These are phyloP conservation scores for Polymyxa betae DNA, from an alignment of 208 protist species.

Conservation along the genomic window DNA sequence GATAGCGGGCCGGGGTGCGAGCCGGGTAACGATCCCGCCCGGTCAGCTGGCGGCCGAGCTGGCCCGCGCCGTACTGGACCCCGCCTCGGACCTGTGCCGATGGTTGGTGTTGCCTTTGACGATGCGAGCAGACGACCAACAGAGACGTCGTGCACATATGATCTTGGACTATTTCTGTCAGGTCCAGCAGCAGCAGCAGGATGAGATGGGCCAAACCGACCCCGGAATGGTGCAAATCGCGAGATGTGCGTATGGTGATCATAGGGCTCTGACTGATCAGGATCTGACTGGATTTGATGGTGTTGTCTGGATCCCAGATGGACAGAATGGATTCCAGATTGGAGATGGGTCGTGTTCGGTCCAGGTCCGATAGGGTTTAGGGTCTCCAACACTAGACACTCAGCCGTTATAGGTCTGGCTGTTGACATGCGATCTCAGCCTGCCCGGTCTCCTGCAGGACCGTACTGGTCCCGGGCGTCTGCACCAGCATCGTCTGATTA, in stretches of 20 bases:
- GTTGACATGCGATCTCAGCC: background rate
- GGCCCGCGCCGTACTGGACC: too few species aligned
- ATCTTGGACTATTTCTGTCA: background rate
- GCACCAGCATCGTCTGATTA: background rate
- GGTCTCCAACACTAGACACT: background rate
- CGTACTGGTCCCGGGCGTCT: background rate
- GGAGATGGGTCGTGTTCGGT: background rate
- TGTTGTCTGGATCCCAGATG: background rate
- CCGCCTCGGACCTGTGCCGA: too few species aligned
- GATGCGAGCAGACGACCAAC: too few species aligned
- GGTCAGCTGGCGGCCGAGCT: too few species aligned
- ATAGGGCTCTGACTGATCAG: background rate
- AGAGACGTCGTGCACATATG: too few species aligned
- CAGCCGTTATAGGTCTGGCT: background rate
- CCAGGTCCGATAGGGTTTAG: background rate
- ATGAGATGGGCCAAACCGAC: background rate
- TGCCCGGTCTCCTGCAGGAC: background rate
- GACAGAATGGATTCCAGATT: too few species aligned
- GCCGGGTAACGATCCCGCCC: too few species aligned
- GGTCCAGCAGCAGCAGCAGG: background rate
- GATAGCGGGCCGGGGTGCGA: too few species aligned
- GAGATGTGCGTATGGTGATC: background rate
- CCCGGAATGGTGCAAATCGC: background rate
- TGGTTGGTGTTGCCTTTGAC: too few species aligned
- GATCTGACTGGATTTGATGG: background rate